phyloP scores from a whole-genome alignment of 116 monocot genomes.

The Thalassia testudinum region DNA sequence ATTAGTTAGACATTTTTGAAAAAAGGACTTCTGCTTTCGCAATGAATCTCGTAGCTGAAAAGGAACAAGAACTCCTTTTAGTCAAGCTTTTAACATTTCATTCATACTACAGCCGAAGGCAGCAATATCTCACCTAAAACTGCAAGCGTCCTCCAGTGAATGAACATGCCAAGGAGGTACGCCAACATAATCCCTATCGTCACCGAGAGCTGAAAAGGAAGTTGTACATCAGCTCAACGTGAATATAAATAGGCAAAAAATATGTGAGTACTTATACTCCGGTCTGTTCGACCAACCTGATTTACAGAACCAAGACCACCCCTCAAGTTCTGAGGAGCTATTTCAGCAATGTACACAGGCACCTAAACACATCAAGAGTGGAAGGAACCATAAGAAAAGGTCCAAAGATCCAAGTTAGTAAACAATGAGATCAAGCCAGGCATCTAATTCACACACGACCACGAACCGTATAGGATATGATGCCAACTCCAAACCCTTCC shows the following conservation, averaged over 20 bases:
- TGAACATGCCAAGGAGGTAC: slow-evolving; percentile 76
- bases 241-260: not conserved
- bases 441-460: too few relatives aligned
- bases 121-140: slow-evolving; percentile 40
- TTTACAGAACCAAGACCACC: slow-evolving; percentile 85
- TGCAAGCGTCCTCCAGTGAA: slow-evolving; percentile 79
- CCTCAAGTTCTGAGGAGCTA: slow-evolving; percentile 82
- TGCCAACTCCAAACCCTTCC: slow-evolving; percentile 91
- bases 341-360: slow-evolving; percentile 94
- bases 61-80: too few relatives aligned
- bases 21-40: too few relatives aligned
- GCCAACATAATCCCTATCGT: slow-evolving; percentile 78
- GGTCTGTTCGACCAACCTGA: slow-evolving; percentile 33
- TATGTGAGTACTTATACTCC: not conserved
- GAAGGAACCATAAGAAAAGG: not conserved
- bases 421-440: not conserved
- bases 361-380: slow-evolving; percentile 36
- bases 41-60: too few relatives aligned
- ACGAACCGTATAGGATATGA: slow-evolving; percentile 70
- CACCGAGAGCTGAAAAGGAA: slow-evolving; percentile 55
- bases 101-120: not conserved
- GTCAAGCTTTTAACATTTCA: too few relatives aligned
- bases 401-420: not conserved
- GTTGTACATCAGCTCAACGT: not conserved
- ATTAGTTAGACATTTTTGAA: too few relatives aligned